Base-by-base conservation (phyloP, 2,329 filamentous ascomycete species). In the Fusarium armeniacum region DNA sequence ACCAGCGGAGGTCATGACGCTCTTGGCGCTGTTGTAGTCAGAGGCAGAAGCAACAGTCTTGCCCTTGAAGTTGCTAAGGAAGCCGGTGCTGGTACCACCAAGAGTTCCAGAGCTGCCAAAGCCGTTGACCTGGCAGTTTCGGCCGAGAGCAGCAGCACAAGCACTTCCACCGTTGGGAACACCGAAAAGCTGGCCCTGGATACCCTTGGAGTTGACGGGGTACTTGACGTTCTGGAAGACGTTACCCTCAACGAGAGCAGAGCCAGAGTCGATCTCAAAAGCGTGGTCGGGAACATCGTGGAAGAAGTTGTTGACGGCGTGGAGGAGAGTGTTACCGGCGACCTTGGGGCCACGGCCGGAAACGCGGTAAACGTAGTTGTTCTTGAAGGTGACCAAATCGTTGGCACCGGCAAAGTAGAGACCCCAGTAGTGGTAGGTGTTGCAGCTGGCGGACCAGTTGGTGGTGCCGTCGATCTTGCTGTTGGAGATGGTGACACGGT, bases 301-400 rank as follows among this genome's bases (percentile, higher is more conserved):
- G 80, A 82, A 89, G 83, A 86, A 88, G 82, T 89, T 89, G 84
- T 89, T 89, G 75, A 88, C 85, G 43, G 84, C 85, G 77, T 90
- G 87, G 55, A 89, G 77, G 20, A 82, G 79, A 45, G 88, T 82
- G 57, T 87, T 87, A 76, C 85, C 85, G 22, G 81, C 82, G 24
- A 89, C 80, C 80, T 89, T 89, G 70, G 87, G 87, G 15, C 81
- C 80, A 55, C 87, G 86, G 59, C 87, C 87, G 15, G 82, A 84
- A 50, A 84, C 84, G 77, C 87, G 81, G 82, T 88, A 85, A 74
- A 89, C 81, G 80, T 88, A 89, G 82, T 89, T 89, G 69, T 82
- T 81, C 80, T 87, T 86, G 75, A 89, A 73, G 66, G 87, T 89
- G 73, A 89, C 81, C 64, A 75, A 38, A 74, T 90, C 87, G 75